Base-by-base conservation (phyloP, 148 eudicot species). In the Cornus florida region DNA sequence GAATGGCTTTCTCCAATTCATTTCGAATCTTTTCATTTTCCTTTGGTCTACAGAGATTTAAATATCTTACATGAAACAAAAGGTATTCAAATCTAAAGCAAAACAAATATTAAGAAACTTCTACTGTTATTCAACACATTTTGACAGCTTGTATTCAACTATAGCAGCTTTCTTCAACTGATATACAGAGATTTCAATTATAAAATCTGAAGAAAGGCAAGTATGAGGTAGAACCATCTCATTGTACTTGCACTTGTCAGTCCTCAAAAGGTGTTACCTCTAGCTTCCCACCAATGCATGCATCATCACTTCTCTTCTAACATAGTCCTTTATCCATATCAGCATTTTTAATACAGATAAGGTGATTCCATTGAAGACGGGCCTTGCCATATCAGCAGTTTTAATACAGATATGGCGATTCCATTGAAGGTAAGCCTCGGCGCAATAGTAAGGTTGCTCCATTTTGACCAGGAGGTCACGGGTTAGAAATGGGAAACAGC, bases 1-100 rank as follows among this genome's bases (percentile, higher is more conserved):
- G 87, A 69, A 96, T 86, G 75, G 99, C 99, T 85, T 90, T 91
- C 87, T 93, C 99, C 85, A 96, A 79, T 81, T 96, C 95, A 82
- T 96, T 86, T 66, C 90, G 89, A 68, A 92, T 84, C 81, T 73
- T 88, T 77, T 93, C 95, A 83, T 93, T 96, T 86, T 92, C 95
- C 84, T 91, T 92, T 28, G 99, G 99, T 72, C 99, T 96, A 85
- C 71, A 86, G 19, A 62, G 79, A 59, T 70, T 20, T 19, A 76
- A 16, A 28, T 53, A 60, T 66, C 32, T 46, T 80, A 39, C 59
- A 70, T 56, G 2, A 43, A 43, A 43, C 48, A 43, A 43, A 43
- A 43, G 41, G 48, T 11, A 13, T 57, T 57, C 17, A 57, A 57
- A 13, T 13, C 19, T 57, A 13, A 19, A 13, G 20, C 20, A 57